These are phyloP conservation scores for Golubevia sp. DNA, from an alignment of 1,284 basidiomycete genomes.

Conservation along the genomic window DNA sequence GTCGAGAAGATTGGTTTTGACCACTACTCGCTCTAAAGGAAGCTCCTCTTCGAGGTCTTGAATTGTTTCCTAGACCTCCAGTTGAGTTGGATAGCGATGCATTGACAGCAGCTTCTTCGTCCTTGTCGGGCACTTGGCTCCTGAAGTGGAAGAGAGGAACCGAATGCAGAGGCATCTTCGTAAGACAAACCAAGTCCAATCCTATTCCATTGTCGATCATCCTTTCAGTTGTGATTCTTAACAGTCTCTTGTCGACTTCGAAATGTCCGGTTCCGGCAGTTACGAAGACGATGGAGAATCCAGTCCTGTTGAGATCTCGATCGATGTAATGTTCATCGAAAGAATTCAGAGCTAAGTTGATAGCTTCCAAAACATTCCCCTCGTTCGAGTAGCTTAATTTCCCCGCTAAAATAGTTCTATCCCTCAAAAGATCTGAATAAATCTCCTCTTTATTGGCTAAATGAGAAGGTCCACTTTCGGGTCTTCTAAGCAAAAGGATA, in stretches of 20 bases:
- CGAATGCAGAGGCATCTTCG: conserved; percentile 89
- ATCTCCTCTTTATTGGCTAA: conserved; percentile 30
- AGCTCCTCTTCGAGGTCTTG: not conserved
- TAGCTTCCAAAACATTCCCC: conserved; percentile 89
- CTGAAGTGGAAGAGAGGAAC: conserved; percentile 64
- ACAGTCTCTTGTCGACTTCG: conserved; percentile 83
- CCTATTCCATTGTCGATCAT: conserved; percentile 93
- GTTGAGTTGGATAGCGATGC: no score
- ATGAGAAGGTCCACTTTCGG: conserved; percentile 34
- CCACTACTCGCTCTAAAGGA: conserved; percentile 10
- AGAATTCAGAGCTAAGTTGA: conserved; percentile 90
- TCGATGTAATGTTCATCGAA: conserved; percentile 96
- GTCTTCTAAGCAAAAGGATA: conserved; percentile 42
- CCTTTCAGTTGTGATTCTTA: conserved; percentile 91
- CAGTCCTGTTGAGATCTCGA: conserved; percentile 90
- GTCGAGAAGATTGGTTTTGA: conserved; percentile 15
- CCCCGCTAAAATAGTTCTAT: conserved; percentile 64
- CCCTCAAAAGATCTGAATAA: conserved; percentile 36
- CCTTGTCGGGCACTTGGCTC: conserved; percentile 12
- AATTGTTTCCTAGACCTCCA: not conserved
- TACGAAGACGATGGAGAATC: conserved; percentile 80
- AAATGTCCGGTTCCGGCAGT: conserved; percentile 95
- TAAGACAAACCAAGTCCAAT: conserved; percentile 84
- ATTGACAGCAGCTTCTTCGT: not conserved
- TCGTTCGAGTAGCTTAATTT: conserved; percentile 85